Conservation (phyloP, 1,284 basidiomycete genomes). For the Mycena citricolor region DNA sequence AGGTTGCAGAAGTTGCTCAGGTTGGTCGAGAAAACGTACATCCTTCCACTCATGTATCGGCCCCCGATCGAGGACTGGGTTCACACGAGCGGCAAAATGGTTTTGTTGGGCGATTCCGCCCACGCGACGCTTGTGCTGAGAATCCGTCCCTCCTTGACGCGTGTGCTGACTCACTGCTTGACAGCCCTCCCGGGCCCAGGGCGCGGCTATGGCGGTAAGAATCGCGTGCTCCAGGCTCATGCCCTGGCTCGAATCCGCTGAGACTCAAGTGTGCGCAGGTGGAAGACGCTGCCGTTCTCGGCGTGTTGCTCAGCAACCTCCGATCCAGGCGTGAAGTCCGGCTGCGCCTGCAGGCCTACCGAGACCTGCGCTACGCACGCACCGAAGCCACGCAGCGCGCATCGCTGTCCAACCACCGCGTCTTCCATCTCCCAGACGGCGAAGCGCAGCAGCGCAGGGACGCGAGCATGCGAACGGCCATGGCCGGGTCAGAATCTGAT, state of each 20-base stretch:
- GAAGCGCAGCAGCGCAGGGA: constrained; percentile 36
- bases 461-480: constrained; percentile 30
- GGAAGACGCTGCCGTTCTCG: constrained; percentile 40
- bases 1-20: constrained; percentile 51
- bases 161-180: neutral
- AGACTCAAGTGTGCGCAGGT: constrained; percentile 26
- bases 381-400: constrained; percentile 31
- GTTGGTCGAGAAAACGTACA: constrained; percentile 44
- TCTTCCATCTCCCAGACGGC: constrained; percentile 38
- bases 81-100: constrained; percentile 44
- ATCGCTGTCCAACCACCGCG: constrained; percentile 32
- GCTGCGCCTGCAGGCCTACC: constrained; percentile 32
- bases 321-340: constrained; percentile 26
- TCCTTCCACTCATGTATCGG: constrained; percentile 55
- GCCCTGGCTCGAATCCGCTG: constrained; percentile 7
- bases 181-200: constrained; percentile 27
- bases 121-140: constrained; percentile 55
- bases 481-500: constrained; percentile 22
- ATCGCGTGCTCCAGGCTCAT: constrained; percentile 24
- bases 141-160: neutral
- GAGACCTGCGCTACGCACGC: constrained; percentile 31
- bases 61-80: constrained; percentile 46
- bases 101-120: constrained; percentile 54
- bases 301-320: constrained; percentile 31
- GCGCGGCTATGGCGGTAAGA: constrained; percentile 27